These are phyloP conservation scores for Pseudocercospora vitis DNA, from an alignment of 2,329 filamentous ascomycete genomes.

Conservation along the genomic window DNA sequence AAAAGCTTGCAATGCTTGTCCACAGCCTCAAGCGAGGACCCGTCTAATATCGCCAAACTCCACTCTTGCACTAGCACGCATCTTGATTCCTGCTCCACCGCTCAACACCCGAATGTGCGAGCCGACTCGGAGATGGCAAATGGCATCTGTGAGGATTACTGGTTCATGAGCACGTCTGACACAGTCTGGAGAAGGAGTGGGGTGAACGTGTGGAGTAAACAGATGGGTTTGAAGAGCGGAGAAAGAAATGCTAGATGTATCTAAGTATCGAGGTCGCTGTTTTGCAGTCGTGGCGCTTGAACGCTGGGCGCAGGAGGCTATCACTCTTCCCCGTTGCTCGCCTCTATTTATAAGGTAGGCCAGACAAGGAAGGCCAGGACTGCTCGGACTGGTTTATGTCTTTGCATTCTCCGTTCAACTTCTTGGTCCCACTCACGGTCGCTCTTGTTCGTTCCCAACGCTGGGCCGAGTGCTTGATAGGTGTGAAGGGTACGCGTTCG, in stretches of 20 bases:
- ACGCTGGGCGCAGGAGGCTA: not conserved
- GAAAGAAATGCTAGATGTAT: too few relatives aligned
- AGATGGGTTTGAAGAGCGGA: constrained; percentile 4
- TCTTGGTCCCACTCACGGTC: not conserved
- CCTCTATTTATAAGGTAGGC: constrained; percentile 13
- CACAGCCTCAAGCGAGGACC: not conserved
- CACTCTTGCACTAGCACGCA: not conserved
- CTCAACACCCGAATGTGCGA: not conserved
- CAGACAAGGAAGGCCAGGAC: not conserved
- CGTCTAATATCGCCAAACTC: not conserved
- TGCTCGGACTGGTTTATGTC: constrained; percentile 2
- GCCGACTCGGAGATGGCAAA: constrained; percentile 3
- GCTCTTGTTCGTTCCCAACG: not conserved
- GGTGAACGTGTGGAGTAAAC: constrained; percentile 11
- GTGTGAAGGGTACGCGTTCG: not conserved
- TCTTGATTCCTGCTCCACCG: too few relatives aligned
- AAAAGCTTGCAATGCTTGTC: constrained; percentile 14
- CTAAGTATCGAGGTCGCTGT: too few relatives aligned
- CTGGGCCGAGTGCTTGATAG: not conserved
- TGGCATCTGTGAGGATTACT: constrained; percentile 12
- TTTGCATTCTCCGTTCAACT: not conserved
- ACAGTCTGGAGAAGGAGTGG: constrained; percentile 9
- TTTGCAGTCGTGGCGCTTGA: not conserved
- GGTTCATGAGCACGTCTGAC: not conserved
- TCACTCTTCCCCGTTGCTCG: not conserved